Evolutionary conservation across 768 basidiomycete species (phyloP).

Genomic region (Boletus sp.): DNA sequence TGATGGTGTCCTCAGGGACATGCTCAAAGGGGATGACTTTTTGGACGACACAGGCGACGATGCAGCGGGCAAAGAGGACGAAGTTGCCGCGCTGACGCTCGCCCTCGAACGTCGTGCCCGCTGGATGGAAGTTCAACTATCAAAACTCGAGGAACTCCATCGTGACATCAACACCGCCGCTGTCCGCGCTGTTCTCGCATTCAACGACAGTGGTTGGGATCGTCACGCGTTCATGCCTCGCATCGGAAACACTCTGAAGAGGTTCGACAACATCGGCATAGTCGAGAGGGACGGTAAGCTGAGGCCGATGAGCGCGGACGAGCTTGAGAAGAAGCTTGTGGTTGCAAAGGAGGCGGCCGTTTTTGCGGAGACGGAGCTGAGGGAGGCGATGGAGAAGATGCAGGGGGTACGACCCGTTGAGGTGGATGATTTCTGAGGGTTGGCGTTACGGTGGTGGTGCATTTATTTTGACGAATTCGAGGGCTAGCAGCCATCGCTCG

Average conservation of each 20-base stretch:
- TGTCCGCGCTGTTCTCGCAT: conserved; percentile 74
- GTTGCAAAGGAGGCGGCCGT: conserved; percentile 70
- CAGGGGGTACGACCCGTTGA: conserved; percentile 52
- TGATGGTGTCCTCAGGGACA: conserved; percentile 80
- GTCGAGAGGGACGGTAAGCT: conserved; percentile 42
- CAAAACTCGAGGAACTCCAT: conserved; percentile 85
- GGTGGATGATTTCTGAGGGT: conserved; percentile 32
- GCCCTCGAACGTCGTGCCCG: conserved; percentile 86
- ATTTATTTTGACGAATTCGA: not conserved
- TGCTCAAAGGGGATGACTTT: conserved; percentile 87
- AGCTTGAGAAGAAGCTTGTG: conserved; percentile 70
- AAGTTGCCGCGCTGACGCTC: conserved; percentile 79
- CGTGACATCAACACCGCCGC: conserved; percentile 89
- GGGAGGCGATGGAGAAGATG: conserved; percentile 71
- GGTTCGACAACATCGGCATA: conserved; percentile 67
- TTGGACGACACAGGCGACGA: conserved; percentile 74
- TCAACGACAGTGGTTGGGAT: conserved; percentile 88
- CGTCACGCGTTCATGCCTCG: conserved; percentile 64
- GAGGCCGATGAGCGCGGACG: conserved; percentile 61
- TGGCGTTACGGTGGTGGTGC: not conserved
- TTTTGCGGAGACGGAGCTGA: conserved; percentile 72
- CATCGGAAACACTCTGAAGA: conserved; percentile 61
- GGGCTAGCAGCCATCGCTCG: not conserved
- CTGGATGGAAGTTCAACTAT: conserved; percentile 91
- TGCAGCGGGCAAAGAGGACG: conserved; percentile 67